Percentiles rank a stretch among this genome's conserved stretches.
Evolutionary conservation across 2,329 filamentous ascomycete species (phyloP).

Genomic region (Ceratocystis albifundus): DNA sequence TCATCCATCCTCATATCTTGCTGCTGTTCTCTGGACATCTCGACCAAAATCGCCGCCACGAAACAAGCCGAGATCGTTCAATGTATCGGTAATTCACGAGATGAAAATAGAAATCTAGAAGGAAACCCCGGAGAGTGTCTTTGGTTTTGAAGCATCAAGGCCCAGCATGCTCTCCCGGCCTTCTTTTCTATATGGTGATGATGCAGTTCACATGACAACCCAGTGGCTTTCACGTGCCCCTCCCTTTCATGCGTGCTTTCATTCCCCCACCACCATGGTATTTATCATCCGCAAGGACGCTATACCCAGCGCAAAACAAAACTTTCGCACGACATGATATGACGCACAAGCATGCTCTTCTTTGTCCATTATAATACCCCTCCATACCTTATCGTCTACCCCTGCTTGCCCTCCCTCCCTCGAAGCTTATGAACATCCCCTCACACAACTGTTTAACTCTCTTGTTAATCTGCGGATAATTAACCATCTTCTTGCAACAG

Average conservation of each 20-base stretch:
- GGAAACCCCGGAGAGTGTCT: not conserved
- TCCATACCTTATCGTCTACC: not conserved
- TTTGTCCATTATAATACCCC: not conserved
- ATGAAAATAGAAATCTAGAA: not conserved
- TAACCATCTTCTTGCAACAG: conserved; percentile 24
- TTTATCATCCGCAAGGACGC: not conserved
- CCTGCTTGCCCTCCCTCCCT: not conserved
- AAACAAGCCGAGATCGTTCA: not conserved
- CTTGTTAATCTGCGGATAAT: not conserved
- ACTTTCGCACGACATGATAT: not conserved
- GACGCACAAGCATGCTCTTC: conserved; percentile 8
- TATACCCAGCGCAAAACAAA: not conserved
- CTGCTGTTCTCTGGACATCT: not conserved
- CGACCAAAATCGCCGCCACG: not conserved
- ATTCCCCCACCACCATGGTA: not conserved
- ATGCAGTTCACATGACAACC: not conserved
- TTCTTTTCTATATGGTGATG: too few species aligned
- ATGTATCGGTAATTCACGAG: not conserved
- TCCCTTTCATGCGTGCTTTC: not conserved
- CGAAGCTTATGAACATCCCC: not conserved
- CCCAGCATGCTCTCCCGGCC: too few species aligned
- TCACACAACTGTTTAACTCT: too few species aligned
- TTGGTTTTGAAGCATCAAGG: not conserved
- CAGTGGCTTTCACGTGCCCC: not conserved
- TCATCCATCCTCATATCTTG: not conserved